Base-by-base conservation (phyloP, 306 rosid species). In the Ammopiptanthus mongolicus region DNA sequence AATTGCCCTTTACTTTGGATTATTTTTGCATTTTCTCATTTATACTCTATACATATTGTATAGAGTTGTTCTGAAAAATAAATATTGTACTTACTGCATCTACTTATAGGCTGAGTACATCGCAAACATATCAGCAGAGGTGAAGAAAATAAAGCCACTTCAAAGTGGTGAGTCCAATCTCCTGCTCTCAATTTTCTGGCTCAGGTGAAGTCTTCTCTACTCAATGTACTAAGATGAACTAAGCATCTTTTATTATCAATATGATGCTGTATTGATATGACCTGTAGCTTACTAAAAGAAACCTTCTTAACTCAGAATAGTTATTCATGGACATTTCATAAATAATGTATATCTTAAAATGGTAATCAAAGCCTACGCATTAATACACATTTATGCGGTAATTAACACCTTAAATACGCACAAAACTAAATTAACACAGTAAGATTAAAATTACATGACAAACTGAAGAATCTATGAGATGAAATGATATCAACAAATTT, bases 51-150 rank as follows among this genome's bases (percentile, higher is more conserved):
- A n/a, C n/a, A 12, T 0, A 12, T 31, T 64, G 56, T 37, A 15
- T 33, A 55, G 9, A 66, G 13, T 47, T 39, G 9, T 28, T 51
- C n/a, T 51, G n/a, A n/a, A n/a, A n/a, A n/a, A n/a, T n/a, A n/a
- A n/a, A n/a, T n/a, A n/a, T n/a, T n/a, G n/a, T n/a, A n/a, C n/a
- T n/a, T n/a, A n/a, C n/a, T n/a, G 51, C 22, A 17, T 69, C 46
- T 53, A 37, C 39, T 57, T 71, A 37, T 41, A 84, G 87, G 31
- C 0, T 13, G 73, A 84, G 65, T 84, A 80, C 59, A 2, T 18
- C 17, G 36, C 41, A 6, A 13, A 6, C 21, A 39, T 79, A 44
- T 6, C 2, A 41, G 14, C 3, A 34, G 33, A 4, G 23, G 0
- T 51, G 14, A 31, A 17, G 17, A 0, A 9, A 65, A 8, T 83